Base-by-base conservation (phyloP, 2,329 filamentous ascomycete genomes). In the Phaeosphaeriaceae sp. region DNA sequence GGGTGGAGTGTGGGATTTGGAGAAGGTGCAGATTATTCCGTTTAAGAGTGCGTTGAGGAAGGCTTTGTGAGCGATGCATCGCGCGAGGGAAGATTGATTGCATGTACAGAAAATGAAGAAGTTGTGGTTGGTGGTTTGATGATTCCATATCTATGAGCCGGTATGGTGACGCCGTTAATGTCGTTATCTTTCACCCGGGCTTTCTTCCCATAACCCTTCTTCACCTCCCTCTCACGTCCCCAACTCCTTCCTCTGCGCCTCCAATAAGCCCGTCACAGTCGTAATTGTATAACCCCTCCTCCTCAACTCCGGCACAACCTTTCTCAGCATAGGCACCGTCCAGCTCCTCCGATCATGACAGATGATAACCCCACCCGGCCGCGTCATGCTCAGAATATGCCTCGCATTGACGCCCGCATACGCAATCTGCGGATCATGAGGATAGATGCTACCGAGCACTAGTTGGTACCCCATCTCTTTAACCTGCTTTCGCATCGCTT, bases 361-460 rank as follows among this genome's bases (percentile, higher is more conserved):
- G 51, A 97, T 89, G 60, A 97, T 88, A 56, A 97, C 89, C 25
- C 86, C 89, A 0, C 93, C 93, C 0, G 90, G 88, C 48, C 86
- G 82, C 36, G 90, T 82, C 89, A 93, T 92, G 78, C 91, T 92
- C 66, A 96, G 76, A 3, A 96, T 86, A 79, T 96, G 92, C 64
- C 81, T 83, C 7, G 91, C 89, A 77, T 97, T 97, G 52, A 93
- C 66, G 62, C 81, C 80, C 65, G 86, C 84, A 69, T 85, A 89
- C 10, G 82, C 82, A 57, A 97, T 89, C 82, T 96, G 92, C n/a
- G 93, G 88, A 79, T 97, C 93, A 79, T 96, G 92, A 5, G 93
- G 93, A 78, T 96, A 97, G 42, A 97, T 88, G 75, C 88, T 89
- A 2, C 93, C 93, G 41, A 97, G 80, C n/a, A 93, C 89, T 51